These are phyloP conservation scores for Paraleonurus japonicus DNA, from an alignment of 257 asterid genomes.

Conservation along the genomic window DNA sequence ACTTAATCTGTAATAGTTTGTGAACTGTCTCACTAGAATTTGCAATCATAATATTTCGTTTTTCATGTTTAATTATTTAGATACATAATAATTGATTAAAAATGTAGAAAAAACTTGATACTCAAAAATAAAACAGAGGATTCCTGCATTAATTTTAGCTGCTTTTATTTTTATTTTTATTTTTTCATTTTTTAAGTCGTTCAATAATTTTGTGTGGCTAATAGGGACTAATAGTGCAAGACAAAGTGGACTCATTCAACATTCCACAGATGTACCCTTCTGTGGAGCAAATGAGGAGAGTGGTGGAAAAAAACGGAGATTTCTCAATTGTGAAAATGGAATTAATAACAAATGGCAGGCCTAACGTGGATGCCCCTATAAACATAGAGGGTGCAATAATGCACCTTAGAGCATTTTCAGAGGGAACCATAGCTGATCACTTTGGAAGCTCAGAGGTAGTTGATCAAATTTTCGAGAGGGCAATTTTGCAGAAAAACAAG, in stretches of 20 bases:
- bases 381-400: slow-evolving; percentile 24
- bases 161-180: too few relatives aligned
- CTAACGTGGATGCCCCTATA: not conserved
- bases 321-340: slow-evolving; percentile 28
- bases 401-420: slow-evolving; percentile 31
- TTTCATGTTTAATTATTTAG: too few relatives aligned
- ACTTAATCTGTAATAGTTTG: too few relatives aligned
- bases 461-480: slow-evolving; percentile 21
- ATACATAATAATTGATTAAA: too few relatives aligned
- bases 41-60: too few relatives aligned
- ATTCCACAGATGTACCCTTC: slow-evolving; percentile 32
- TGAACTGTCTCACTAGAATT: too few relatives aligned
- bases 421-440: slow-evolving; percentile 16
- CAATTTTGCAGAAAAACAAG: not conserved
- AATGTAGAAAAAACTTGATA: too few relatives aligned
- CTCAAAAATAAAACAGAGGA: too few relatives aligned
- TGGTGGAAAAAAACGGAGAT: slow-evolving; percentile 20
- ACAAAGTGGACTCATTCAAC: slow-evolving; percentile 35
- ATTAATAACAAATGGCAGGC: slow-evolving; percentile 11
- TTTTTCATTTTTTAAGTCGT: too few relatives aligned
- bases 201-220: too few relatives aligned
- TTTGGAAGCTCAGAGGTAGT: slow-evolving; percentile 10
- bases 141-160: too few relatives aligned
- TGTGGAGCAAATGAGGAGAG: slow-evolving; percentile 20
- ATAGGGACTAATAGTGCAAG: slow-evolving; percentile 36